phyloP scores from a whole-genome alignment of 805 yeast genomes.

The Saccharomyces kudriavzevii region DNA sequence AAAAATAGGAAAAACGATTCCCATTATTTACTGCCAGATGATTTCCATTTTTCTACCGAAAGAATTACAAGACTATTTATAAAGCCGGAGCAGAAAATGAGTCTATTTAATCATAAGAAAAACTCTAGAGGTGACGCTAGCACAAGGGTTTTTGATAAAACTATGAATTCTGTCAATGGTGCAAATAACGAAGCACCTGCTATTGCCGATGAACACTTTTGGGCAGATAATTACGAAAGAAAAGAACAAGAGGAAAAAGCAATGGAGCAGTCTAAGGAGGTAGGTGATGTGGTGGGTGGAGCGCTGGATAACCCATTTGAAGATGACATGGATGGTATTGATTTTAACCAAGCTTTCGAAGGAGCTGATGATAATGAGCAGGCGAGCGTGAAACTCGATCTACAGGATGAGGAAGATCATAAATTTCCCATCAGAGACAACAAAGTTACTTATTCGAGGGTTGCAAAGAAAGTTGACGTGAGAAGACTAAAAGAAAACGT shows the following conservation, averaged over 20 bases:
- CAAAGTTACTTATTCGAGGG: constrained; percentile 52
- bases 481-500: constrained; percentile 62
- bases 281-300: constrained; percentile 15
- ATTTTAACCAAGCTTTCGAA: constrained; percentile 31
- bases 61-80: constrained; percentile 58
- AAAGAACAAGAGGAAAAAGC: constrained; percentile 32
- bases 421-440: constrained; percentile 11
- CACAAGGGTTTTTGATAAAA: not conserved
- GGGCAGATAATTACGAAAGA: constrained; percentile 57
- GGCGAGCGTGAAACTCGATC: constrained; percentile 13
- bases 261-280: constrained; percentile 16
- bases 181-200: constrained; percentile 20
- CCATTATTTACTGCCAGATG: constrained; percentile 59
- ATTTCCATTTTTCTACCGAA: constrained; percentile 61
- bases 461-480: constrained; percentile 75
- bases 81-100: constrained; percentile 49
- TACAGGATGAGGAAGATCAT: constrained; percentile 18
- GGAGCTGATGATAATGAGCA: constrained; percentile 28
- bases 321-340: constrained; percentile 28
- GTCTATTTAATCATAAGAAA: constrained; percentile 22
- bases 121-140: not conserved
- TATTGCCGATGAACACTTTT: constrained; percentile 57
- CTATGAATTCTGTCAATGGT: not conserved
- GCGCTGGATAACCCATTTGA: constrained; percentile 33
- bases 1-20: constrained; percentile 35